These are phyloP conservation scores for Peronospora farinosa DNA, from an alignment of 352 stramenopile species.

Conservation along the genomic window DNA sequence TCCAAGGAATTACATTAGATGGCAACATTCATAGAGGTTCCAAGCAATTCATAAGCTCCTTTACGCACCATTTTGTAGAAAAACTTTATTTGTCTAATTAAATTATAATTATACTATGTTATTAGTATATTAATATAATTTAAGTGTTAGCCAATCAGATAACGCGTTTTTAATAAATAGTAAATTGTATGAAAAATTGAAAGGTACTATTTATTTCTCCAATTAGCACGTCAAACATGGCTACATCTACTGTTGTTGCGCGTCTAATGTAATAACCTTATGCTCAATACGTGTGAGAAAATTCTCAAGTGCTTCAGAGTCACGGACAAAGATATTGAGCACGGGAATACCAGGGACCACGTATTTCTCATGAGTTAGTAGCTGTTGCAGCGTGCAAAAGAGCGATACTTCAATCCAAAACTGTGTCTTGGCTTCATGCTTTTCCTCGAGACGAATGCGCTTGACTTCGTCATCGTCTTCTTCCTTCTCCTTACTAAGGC, in stretches of 20 bases:
- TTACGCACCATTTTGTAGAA: constrained; percentile 28
- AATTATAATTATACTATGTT: too few relatives aligned
- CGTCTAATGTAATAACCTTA: constrained; percentile 46
- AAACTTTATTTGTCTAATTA: too few relatives aligned
- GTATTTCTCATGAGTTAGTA: constrained; percentile 69
- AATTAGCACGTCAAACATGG: constrained; percentile 2
- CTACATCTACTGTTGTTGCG: constrained; percentile 20
- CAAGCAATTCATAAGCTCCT: constrained; percentile 1
- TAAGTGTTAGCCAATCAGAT: too few relatives aligned
- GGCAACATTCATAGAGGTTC: not conserved
- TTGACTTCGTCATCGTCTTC: constrained; percentile 55
- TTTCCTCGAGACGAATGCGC: constrained; percentile 58
- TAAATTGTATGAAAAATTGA: constrained; percentile 11
- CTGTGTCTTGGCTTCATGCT: constrained; percentile 71
- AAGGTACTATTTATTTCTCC: not conserved
- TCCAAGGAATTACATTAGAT: not conserved
- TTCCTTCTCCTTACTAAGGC: constrained; percentile 67
- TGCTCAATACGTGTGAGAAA: constrained; percentile 67
- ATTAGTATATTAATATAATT: too few relatives aligned
- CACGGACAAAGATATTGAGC: constrained; percentile 77
- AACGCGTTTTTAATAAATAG: constrained; percentile 3
- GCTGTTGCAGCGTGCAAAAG: constrained; percentile 69
- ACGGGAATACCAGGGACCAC: constrained; percentile 80
- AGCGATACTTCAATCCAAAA: constrained; percentile 73
- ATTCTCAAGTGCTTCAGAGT: constrained; percentile 48